These are phyloP conservation scores for Cairneyella variabilis DNA, from an alignment of 495 filamentous ascomycete species.

Conservation along the genomic window DNA sequence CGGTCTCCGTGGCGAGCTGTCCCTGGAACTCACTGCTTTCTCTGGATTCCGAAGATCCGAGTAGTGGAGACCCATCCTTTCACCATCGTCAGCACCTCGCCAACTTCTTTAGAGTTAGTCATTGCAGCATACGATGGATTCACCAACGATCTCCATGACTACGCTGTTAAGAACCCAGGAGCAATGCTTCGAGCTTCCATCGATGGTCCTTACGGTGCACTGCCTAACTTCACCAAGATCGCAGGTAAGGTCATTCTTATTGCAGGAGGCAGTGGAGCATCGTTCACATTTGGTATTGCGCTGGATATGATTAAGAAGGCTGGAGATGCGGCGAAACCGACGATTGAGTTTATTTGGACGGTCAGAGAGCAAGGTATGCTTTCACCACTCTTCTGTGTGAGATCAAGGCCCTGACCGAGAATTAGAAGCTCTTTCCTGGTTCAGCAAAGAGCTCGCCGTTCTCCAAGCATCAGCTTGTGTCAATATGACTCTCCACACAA, in stretches of 20 bases:
- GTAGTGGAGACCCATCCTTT: conserved; percentile 58
- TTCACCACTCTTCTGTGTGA: background rate
- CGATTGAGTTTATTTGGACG: conserved; percentile 54
- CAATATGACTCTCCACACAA: conserved; percentile 45
- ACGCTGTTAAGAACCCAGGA: conserved; percentile 46
- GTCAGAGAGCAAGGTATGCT: conserved; percentile 44
- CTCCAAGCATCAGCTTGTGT: conserved; percentile 41
- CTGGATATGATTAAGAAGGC: conserved; percentile 47
- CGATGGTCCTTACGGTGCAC: conserved; percentile 56
- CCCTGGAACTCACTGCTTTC: conserved; percentile 57
- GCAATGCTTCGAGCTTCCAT: conserved; percentile 44
- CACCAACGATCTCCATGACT: conserved; percentile 48
- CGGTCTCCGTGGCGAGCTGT: conserved; percentile 39
- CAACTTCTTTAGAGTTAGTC: conserved; percentile 45
- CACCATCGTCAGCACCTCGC: conserved; percentile 47
- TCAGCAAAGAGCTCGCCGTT: conserved; percentile 43
- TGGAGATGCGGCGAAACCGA: conserved; percentile 34
- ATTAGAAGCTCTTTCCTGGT: conserved; percentile 44
- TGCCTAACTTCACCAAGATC: conserved; percentile 50
- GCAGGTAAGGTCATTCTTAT: conserved; percentile 57
- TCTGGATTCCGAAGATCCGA: conserved; percentile 57
- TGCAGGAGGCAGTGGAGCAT: conserved; percentile 55
- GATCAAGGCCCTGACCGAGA: conserved; percentile 7
- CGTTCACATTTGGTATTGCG: conserved; percentile 52
- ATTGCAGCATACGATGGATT: conserved; percentile 54